These are phyloP conservation scores for Penicillium sp. DNA, from an alignment of 2,329 filamentous ascomycete genomes.

Conservation along the genomic window DNA sequence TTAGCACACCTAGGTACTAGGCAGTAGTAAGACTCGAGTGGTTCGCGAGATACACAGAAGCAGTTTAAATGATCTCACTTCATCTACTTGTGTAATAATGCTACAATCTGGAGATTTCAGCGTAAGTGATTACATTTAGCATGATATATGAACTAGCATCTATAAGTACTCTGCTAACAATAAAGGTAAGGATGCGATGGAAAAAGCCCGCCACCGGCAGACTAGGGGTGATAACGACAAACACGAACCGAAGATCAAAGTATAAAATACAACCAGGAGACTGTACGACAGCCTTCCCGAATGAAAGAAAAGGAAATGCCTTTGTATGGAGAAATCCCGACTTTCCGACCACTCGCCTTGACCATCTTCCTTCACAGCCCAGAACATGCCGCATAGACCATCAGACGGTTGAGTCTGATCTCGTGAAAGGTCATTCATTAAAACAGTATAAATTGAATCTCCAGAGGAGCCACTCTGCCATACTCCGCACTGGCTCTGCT, in stretches of 20 bases:
- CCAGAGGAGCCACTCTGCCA: constrained; percentile 18
- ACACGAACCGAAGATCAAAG: constrained; percentile 31
- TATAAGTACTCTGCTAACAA: constrained; percentile 24
- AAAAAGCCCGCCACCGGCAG: constrained; percentile 27
- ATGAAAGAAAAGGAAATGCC: constrained; percentile 19
- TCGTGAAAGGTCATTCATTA: constrained; percentile 35
- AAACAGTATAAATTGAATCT: constrained; percentile 30
- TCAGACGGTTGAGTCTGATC: constrained; percentile 22
- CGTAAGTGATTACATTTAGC: constrained; percentile 28
- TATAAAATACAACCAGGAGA: constrained; percentile 31
- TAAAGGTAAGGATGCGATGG: constrained; percentile 19
- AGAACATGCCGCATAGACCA: constrained; percentile 25
- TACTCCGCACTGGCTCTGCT: constrained; percentile 13
- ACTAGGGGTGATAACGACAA: constrained; percentile 30
- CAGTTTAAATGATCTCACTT: too few species aligned
- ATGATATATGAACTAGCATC: constrained; percentile 24
- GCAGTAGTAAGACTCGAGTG: too few species aligned
- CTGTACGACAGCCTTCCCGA: constrained; percentile 15
- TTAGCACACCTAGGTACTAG: too few species aligned
- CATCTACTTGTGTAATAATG: too few species aligned
- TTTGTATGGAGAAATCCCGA: neutral
- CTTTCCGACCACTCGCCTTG: constrained; percentile 5
- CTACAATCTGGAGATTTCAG: neutral
- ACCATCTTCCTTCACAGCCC: constrained; percentile 16
- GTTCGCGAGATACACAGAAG: too few species aligned